Evolutionary conservation across 2,329 filamentous ascomycete genomes (phyloP), one percentile per base, ranked within the genome.

Genomic region (Claviceps lovelessii): DNA sequence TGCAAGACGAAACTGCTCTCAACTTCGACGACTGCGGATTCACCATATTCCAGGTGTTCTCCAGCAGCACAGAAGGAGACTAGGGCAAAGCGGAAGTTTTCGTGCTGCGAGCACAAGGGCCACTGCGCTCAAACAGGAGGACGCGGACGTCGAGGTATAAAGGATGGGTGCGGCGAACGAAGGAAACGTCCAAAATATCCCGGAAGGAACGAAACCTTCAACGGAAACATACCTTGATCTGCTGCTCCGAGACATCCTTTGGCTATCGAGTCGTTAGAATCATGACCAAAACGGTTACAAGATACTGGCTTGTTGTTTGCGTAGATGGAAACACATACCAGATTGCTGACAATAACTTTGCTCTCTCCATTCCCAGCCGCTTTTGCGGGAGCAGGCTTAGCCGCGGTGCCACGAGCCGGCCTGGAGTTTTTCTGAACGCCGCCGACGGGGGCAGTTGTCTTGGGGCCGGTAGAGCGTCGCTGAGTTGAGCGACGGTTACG

Each of bases 221-320:
- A 81, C 78, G 84, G 90, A 86, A 90, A 98, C 93, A 94, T 98
- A 98, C 93, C 93, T 98, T 97, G 78, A 98, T 94, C 84, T 94
- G 88, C 76, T 76, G 77, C 81, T 97, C 91, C 75, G 84, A 88
- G 73, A 98, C 90, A 83, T 98, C 93, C 77, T 85, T 84, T 71
- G 93, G 93, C 89, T 97, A 33, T 31, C 17, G 28, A 48, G 15
- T 10, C 10, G 48, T 55, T 51, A 47, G 41, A 49, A 19, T 13
- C 28, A 37, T 42, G 29, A 19, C 15, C 9, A 29, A n/a, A 48
- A 15, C 23, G 28, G 2, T 23, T 23, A 23, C 19, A 31, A 19
- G 5, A 39, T 7, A 35, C 41, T 33, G 31, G 9, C 19, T 41
- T 4, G 19, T 37, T 8, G 15, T 10, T 10, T 19, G 42, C n/a